These are phyloP conservation scores for Cyberlindnera bimundalis DNA, from an alignment of 805 yeast species.

Conservation along the genomic window DNA sequence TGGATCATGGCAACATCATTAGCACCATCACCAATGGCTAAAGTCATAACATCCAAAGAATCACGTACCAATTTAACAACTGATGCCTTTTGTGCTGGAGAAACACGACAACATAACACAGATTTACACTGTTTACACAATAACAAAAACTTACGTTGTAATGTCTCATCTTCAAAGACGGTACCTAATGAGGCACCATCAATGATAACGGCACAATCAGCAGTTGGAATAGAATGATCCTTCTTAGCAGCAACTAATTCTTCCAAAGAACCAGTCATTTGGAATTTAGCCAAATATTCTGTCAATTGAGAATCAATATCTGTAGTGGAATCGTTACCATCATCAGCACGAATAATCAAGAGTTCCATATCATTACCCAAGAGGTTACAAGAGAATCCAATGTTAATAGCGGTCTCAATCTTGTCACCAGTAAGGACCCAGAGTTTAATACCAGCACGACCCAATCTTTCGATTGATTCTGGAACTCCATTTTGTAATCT, in stretches of 20 bases:
- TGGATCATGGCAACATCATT: slow-evolving; percentile 92
- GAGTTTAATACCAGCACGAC: slow-evolving; percentile 74
- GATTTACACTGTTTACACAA: slow-evolving; percentile 79
- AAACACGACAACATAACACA: slow-evolving; percentile 82
- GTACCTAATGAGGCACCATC: slow-evolving; percentile 76
- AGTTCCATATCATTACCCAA: slow-evolving; percentile 75
- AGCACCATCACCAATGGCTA: slow-evolving; percentile 87
- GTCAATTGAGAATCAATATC: slow-evolving; percentile 31
- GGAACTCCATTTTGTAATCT: slow-evolving; percentile 85
- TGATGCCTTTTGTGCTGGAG: slow-evolving; percentile 85
- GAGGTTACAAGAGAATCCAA: slow-evolving; percentile 81
- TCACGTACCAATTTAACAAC: slow-evolving; percentile 77
- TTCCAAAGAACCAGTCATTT: slow-evolving; percentile 53
- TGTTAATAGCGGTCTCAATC: slow-evolving; percentile 86
- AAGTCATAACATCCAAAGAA: slow-evolving; percentile 72
- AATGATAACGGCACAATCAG: slow-evolving; percentile 64
- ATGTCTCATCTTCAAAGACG: slow-evolving; percentile 43
- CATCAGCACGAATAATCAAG: slow-evolving; percentile 51
- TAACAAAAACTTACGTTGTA: slow-evolving; percentile 55
- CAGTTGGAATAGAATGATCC: slow-evolving; percentile 64
- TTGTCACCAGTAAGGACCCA: slow-evolving; percentile 90
- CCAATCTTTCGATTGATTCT: slow-evolving; percentile 66
- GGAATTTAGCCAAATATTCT: slow-evolving; percentile 44
- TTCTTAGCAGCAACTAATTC: slow-evolving; percentile 53
- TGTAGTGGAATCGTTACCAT: slow-evolving; percentile 29